Evolutionary conservation across 345 rosid species (phyloP), one percentile per base, ranked within the genome.

Genomic region (Gossypium stocksii): DNA sequence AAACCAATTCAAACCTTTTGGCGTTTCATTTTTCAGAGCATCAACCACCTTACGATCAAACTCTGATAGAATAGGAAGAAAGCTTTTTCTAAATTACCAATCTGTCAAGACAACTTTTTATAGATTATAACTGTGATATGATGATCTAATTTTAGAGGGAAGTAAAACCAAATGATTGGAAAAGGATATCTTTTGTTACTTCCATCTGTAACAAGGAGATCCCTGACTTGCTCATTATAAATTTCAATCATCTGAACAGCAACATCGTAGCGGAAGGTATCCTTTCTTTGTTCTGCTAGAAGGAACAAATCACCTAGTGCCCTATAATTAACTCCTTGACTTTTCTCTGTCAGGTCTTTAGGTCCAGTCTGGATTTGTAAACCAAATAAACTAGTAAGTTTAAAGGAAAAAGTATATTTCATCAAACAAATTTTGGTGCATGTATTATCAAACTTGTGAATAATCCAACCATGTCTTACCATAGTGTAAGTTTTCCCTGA

Each of bases 161-260:
- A 17, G 34, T 7, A 75, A 53, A 76, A 62, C 14, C 16, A 74
- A 38, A 58, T 22, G 53, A 74, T 75, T 38, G 66, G 62, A 45
- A 54, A 89, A 92, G 97, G 98, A 94, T 94, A 94, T 94, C 97
- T 90, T 89, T 84, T 90, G 87, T 88, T 93, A 72, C 88, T 84
- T 87, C 99, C 99, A 85, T 95, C 97, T 15, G 78, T 78, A 69
- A 92, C 86, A 19, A 95, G 90, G 78, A 93, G 94, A 81, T 93
- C 99, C 73, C 97, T 85, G 46, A 94, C 98, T 91, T 92, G 98
- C 81, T 94, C 98, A 60, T 94, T 94, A 76, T 94, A 94, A 67
- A 95, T 95, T 84, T 95, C 99, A 66, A 91, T 90, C 99, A 95
- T 93, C 79, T 95, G 99, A 57, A 95, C 99, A 70, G 96, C 89